Percentiles rank a stretch among this genome's conserved stretches.
These are phyloP conservation scores for Erythrophleum ivorense DNA, from an alignment of 331 rosid species.

Conservation along the genomic window DNA sequence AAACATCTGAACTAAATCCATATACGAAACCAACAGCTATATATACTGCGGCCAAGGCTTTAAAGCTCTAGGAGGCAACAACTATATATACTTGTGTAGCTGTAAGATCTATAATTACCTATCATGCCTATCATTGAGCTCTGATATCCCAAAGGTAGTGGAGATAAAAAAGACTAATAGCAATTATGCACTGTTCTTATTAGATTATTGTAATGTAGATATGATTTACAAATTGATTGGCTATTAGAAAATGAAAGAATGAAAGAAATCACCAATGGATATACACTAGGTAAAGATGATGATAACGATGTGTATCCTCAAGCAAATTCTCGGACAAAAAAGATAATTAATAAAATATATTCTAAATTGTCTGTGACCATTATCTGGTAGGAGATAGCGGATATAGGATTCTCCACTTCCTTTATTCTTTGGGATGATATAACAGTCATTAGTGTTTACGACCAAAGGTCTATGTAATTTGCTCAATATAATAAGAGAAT, in stretches of 20 bases:
- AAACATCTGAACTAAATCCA: constrained; percentile 27
- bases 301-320: neutral
- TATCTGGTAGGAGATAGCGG: neutral
- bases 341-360: neutral
- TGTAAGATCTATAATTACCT: constrained; percentile 34
- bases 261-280: constrained; percentile 17
- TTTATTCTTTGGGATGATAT: neutral
- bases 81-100: constrained; percentile 5
- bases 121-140: neutral
- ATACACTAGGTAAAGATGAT: constrained; percentile 8
- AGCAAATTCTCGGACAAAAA: constrained; percentile 19
- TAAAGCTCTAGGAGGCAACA: no score
- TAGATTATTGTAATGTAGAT: constrained; percentile 18
- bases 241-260: neutral
- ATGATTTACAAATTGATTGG: neutral
- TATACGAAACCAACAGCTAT: constrained; percentile 26
- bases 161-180: neutral
- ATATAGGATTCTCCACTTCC: neutral
- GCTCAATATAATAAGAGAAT: constrained; percentile 7
- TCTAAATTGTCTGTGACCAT: neutral
- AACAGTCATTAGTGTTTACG: constrained; percentile 19
- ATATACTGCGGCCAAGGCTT: constrained; percentile 11
- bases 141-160: neutral
- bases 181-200: constrained; percentile 20
- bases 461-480: neutral